A percentile compares a stretch with the other conserved stretches of the same genome.
phyloP scores from a whole-genome alignment of 345 rosid genomes.

The Hibiscus tridactylites region DNA sequence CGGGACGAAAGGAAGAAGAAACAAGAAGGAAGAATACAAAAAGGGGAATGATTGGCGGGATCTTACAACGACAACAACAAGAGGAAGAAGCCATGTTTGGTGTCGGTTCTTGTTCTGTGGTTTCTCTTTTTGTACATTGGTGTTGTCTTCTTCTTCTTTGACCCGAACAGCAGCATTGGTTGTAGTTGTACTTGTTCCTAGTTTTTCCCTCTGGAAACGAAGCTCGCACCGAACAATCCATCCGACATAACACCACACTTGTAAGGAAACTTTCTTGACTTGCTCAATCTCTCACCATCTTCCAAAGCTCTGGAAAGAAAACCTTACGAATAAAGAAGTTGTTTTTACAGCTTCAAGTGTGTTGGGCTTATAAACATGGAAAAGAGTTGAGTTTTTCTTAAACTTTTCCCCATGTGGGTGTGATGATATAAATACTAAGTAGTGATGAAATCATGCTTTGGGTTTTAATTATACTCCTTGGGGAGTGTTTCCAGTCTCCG shows the following conservation, averaged over 20 bases:
- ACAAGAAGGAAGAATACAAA: constrained; percentile 41
- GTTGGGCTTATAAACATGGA: constrained; percentile 8
- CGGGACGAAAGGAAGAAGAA: constrained; percentile 40
- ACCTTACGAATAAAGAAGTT: constrained; percentile 7
- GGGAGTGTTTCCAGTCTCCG: constrained; percentile 42
- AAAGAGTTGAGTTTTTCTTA: constrained; percentile 31
- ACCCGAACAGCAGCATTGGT: constrained; percentile 34
- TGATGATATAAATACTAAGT: constrained; percentile 49
- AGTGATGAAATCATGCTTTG: constrained; percentile 58
- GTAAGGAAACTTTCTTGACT: constrained; percentile 25
- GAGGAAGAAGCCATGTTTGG: constrained; percentile 30
- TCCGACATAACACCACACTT: constrained; percentile 19
- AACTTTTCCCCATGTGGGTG: constrained; percentile 64
- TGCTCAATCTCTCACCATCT: constrained; percentile 37
- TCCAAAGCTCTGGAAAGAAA: constrained; percentile 25
- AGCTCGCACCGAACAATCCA: constrained; percentile 34
- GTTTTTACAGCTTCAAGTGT: constrained; percentile 26
- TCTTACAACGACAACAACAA: constrained; percentile 12
- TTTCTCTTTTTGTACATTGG: constrained; percentile 24
- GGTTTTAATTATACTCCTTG: background rate
- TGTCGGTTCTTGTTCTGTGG: constrained; percentile 14
- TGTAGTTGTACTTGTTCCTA: no score
- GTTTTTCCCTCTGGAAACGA: constrained; percentile 26
- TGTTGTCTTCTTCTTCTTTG: constrained; percentile 45
- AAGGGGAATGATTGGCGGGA: constrained; percentile 28